Conservation (phyloP, 768 basidiomycete species). For the Tylopilus cervinicoccineus region DNA sequence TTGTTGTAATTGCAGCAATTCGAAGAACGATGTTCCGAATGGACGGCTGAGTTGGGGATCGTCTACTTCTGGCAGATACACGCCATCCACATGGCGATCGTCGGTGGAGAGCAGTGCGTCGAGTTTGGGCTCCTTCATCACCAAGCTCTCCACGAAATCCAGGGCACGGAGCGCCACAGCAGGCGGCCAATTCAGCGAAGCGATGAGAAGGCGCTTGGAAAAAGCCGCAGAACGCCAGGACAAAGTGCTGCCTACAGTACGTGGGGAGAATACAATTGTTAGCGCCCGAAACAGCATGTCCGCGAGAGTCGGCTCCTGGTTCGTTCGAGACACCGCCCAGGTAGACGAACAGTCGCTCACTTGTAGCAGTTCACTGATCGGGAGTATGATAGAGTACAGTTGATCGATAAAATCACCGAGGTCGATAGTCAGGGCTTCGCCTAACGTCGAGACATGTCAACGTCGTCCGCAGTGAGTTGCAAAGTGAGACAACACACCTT, state of each 20-base stretch:
- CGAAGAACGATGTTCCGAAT: constrained; percentile 85
- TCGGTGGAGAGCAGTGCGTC: constrained; percentile 84
- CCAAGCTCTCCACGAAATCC: constrained; percentile 66
- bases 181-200: constrained; percentile 79
- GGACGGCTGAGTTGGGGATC: constrained; percentile 83
- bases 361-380: constrained; percentile 62
- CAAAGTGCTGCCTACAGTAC: constrained; percentile 52
- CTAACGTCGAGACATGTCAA: constrained; percentile 36
- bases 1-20: constrained; percentile 61
- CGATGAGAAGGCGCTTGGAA: constrained; percentile 83
- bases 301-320: constrained; percentile 38
- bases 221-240: constrained; percentile 86
- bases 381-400: constrained; percentile 78
- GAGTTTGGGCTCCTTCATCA: constrained; percentile 75
- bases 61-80: constrained; percentile 81
- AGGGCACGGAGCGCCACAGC: constrained; percentile 60
- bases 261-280: constrained; percentile 75
- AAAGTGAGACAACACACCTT: constrained; percentile 52
- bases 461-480: constrained; percentile 6
- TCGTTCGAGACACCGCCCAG: constrained; percentile 23
- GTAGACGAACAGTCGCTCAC: constrained; percentile 49
- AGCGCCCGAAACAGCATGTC: constrained; percentile 88
- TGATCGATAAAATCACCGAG: constrained; percentile 81
- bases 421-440: constrained; percentile 97
- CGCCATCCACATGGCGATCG: constrained; percentile 79